These are phyloP conservation scores for Tuber borchii DNA, from an alignment of 495 filamentous ascomycete genomes.

Conservation along the genomic window DNA sequence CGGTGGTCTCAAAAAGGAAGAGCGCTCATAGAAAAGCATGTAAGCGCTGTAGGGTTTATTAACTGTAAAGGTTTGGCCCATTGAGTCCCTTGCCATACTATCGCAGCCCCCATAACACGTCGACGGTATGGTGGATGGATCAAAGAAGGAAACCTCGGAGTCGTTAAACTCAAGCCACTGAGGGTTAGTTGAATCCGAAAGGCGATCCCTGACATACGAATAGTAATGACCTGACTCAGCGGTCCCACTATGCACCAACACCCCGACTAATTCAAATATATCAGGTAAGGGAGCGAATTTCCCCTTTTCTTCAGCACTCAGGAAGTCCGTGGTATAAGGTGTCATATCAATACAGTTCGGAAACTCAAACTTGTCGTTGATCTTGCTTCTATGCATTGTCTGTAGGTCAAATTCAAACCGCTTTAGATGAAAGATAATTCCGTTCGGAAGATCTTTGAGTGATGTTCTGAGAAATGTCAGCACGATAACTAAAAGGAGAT, in stretches of 20 bases:
- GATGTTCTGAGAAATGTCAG: constrained; percentile 56
- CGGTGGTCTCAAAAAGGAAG: constrained; percentile 56
- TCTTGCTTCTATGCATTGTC: constrained; percentile 77
- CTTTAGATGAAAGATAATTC: constrained; percentile 93
- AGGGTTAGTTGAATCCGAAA: constrained; percentile 46
- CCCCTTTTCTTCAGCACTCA: constrained; percentile 56
- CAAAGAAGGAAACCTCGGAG: constrained; percentile 66
- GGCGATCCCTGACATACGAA: constrained; percentile 78
- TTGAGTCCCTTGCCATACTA: constrained; percentile 45
- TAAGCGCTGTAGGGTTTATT: constrained; percentile 83
- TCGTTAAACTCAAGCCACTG: constrained; percentile 94
- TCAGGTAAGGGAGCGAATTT: constrained; percentile 51
- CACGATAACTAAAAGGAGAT: constrained; percentile 15
- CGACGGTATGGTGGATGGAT: constrained; percentile 62
- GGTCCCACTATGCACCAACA: constrained; percentile 86
- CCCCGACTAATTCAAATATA: constrained; percentile 82
- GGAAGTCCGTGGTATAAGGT: constrained; percentile 77
- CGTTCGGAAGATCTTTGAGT: constrained; percentile 86
- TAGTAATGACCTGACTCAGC: constrained; percentile 97
- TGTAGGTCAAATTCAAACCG: constrained; percentile 92
- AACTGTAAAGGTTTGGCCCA: constrained; percentile 43
- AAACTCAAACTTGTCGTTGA: constrained; percentile 92
- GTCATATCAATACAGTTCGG: constrained; percentile 79
- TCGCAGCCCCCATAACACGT: constrained; percentile 74
- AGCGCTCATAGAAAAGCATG: constrained; percentile 94